phyloP scores from a whole-genome alignment of 441 rosid genomes.

The Corymbia citriodora region DNA sequence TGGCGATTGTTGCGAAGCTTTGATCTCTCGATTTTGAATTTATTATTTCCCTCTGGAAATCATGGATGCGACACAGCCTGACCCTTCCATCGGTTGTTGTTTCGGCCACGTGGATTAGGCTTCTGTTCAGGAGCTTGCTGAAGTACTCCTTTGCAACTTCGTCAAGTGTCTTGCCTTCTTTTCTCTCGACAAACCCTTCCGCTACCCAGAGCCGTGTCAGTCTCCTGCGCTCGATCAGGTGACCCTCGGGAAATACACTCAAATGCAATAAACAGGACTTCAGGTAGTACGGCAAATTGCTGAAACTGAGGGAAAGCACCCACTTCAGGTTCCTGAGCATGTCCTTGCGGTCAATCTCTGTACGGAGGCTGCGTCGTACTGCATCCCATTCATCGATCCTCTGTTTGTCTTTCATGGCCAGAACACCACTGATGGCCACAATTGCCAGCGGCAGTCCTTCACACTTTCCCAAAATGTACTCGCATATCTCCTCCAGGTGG shows the following conservation, averaged over 20 bases:
- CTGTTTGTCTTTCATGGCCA: neutral
- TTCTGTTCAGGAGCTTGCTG: neutral
- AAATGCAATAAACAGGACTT: neutral
- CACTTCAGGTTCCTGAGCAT: neutral
- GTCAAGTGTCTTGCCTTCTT: neutral
- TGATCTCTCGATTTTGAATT: neutral
- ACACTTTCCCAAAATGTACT: neutral
- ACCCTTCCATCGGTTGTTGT: neutral
- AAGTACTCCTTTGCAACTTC: neutral
- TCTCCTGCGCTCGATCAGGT: neutral
- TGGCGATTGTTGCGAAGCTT: neutral
- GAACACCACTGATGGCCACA: neutral
- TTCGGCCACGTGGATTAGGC: neutral
- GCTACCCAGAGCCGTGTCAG: neutral
- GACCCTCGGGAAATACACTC: neutral
- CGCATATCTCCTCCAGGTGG: neutral
- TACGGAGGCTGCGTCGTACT: neutral
- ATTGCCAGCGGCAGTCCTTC: neutral
- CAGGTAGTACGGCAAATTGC: neutral
- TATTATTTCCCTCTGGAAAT: constrained; percentile 5
- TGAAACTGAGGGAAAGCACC: neutral
- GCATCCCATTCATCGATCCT: neutral
- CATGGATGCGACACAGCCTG: neutral
- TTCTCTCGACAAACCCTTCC: neutral
- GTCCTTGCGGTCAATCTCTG: neutral